phyloP scores from a whole-genome alignment of 1,284 basidiomycete species.

The Pseudozyma pruni region DNA sequence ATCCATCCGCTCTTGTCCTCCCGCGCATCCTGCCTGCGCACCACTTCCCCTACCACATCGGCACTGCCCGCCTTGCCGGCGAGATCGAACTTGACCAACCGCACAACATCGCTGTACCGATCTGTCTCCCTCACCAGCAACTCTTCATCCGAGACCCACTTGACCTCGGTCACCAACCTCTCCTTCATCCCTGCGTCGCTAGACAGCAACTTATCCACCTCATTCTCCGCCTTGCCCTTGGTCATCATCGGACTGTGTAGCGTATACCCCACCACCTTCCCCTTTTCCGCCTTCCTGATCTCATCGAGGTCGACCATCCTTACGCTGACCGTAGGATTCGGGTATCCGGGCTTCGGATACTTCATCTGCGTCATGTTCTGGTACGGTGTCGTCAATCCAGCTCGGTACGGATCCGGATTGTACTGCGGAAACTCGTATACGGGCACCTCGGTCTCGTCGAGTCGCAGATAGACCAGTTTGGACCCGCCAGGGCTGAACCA shows the following conservation, averaged over 20 bases:
- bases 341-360: slow-evolving; percentile 80
- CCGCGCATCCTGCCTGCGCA: slow-evolving; percentile 77
- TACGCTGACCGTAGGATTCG: slow-evolving; percentile 86
- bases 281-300: slow-evolving; percentile 19
- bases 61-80: neutral
- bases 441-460: slow-evolving; percentile 88
- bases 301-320: slow-evolving; percentile 71
- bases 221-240: slow-evolving; percentile 60
- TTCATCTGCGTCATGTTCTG: slow-evolving; percentile 54
- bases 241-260: slow-evolving; percentile 27
- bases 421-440: slow-evolving; percentile 89
- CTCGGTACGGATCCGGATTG: slow-evolving; percentile 71
- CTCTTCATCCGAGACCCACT: slow-evolving; percentile 82
- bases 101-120: slow-evolving; percentile 56
- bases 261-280: slow-evolving; percentile 23
- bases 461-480: slow-evolving; percentile 83
- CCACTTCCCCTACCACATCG: slow-evolving; percentile 56
- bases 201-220: slow-evolving; percentile 72
- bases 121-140: slow-evolving; percentile 88
- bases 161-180: slow-evolving; percentile 77
- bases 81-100: slow-evolving; percentile 51
- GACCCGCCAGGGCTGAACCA: slow-evolving; percentile 91
- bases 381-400: slow-evolving; percentile 56
- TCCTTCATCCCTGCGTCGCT: slow-evolving; percentile 71
- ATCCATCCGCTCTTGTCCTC: slow-evolving; percentile 89